Evolutionary conservation across 164 flowering plant genomes (phyloP), one percentile per base, ranked within the genome.

Genomic region (Vitis riparia): DNA sequence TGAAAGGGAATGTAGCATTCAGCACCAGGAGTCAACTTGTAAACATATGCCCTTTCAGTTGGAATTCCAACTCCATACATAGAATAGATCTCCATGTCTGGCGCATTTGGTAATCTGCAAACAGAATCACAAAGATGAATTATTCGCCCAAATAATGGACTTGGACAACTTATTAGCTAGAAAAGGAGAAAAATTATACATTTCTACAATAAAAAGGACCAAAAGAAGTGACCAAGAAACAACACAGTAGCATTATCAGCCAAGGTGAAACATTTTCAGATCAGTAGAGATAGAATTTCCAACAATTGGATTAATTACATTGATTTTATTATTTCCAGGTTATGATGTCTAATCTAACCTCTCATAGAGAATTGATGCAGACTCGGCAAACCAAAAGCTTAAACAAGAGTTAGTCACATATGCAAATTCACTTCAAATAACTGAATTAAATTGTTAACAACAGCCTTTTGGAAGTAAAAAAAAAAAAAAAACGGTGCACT

Each of bases 41-140:
- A 90, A 14, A 90, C 83, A 73, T 90, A 90, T 55, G 95, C 89
- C 77, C 95, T 84, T 75, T 90, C 95, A 0, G 95, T 90, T 19
- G 88, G 90, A 32, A 90, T 84, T 17, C 95, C 95, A 37, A 88
- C 89, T 55, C 95, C 93, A 76, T 90, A 90, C 86, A 90, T 77
- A 15, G 90, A 82, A 76, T 79, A 84, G 49, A 90, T 90, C 70
- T 90, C 95, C 91, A 88, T 88, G 57, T 84, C 90, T 30, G 93
- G 91, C 68, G 95, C 93, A 72, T 87, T 77, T 50, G 95, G 95
- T 68, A 90, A 84, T 80, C 95, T 90, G 88, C 79, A 70, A 72
- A 49, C 5, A 6, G 44, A 3, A 37, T 3, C 44, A 37, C 44
- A 37, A 37, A 37, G 44, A 37, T 37, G 7, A 37, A 37, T 37